Percentiles rank a stretch among this genome's conserved stretches.
These are phyloP conservation scores for Aquilaria sinensis DNA, from an alignment of 345 rosid genomes.

Conservation along the genomic window DNA sequence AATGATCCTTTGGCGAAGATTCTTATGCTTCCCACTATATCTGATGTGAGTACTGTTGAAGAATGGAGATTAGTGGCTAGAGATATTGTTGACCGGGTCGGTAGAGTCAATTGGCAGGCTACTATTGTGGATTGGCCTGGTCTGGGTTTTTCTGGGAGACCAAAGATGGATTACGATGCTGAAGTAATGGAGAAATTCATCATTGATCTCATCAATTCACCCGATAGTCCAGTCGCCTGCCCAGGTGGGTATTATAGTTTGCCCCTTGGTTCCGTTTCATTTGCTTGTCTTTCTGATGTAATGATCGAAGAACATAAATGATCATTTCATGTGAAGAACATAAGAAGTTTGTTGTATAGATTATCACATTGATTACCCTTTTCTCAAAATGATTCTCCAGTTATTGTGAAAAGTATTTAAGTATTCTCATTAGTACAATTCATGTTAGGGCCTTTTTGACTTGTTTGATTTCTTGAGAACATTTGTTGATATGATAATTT, in stretches of 20 bases:
- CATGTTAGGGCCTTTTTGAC: no score
- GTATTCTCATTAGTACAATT: no score
- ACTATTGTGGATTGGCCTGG: conserved; percentile 96
- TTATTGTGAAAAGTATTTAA: no score
- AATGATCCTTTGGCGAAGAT: conserved; percentile 50
- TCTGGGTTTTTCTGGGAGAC: conserved; percentile 75
- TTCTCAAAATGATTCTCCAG: not conserved
- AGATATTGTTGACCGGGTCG: conserved; percentile 53
- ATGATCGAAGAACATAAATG: not conserved
- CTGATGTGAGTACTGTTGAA: conserved; percentile 94
- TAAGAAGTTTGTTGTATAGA: not conserved
- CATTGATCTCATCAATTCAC: conserved; percentile 68
- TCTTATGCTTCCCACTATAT: conserved; percentile 83
- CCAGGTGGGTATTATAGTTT: conserved; percentile 34
- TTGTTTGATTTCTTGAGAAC: no score
- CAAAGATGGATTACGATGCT: conserved; percentile 76
- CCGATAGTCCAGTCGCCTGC: conserved; percentile 53
- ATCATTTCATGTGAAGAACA: no score
- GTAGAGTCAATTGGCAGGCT: conserved; percentile 59
- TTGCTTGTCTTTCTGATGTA: not conserved
- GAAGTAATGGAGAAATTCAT: conserved; percentile 85
- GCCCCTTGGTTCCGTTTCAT: not conserved
- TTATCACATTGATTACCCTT: not conserved
- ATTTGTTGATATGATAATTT: not conserved
- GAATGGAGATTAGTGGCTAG: conserved; percentile 91